Conservation (phyloP, 192 early-diverging fungal species). For the Piromyces sp. region DNA sequence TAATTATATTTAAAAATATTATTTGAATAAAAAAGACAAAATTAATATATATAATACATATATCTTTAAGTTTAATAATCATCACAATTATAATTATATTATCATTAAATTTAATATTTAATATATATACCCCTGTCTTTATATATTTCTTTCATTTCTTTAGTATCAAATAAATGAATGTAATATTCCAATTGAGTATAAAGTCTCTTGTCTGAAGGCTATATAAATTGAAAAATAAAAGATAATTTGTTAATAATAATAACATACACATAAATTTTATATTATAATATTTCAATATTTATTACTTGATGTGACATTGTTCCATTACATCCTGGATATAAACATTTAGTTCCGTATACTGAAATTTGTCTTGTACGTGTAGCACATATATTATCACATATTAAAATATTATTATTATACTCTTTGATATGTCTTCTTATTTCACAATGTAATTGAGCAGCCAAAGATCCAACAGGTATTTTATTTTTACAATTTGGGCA, state of each 20-base stretch:
- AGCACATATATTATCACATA: constrained; percentile 69
- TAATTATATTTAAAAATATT: too few relatives aligned
- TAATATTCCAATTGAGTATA: constrained; percentile 73
- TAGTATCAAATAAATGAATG: constrained; percentile 44
- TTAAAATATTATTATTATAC: constrained; percentile 54
- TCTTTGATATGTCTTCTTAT: constrained; percentile 48
- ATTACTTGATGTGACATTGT: constrained; percentile 13
- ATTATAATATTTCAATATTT: too few relatives aligned
- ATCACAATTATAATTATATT: too few relatives aligned
- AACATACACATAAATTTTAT: too few relatives aligned
- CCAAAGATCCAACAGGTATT: constrained; percentile 25
- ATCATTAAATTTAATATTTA: too few relatives aligned
- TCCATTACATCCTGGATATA: constrained; percentile 47
- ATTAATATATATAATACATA: too few relatives aligned
- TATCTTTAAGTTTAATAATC: too few relatives aligned
- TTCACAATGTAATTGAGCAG: constrained; percentile 37
- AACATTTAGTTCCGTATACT: constrained; percentile 53
- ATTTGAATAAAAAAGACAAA: constrained; percentile 9
- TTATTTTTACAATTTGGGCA: constrained; percentile 36
- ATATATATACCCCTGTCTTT: constrained; percentile 5
- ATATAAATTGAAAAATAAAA: neutral
- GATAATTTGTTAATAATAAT: too few relatives aligned
- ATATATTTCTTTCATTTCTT: constrained; percentile 11
- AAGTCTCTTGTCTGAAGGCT: constrained; percentile 58
- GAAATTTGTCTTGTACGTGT: constrained; percentile 44